Conservation (phyloP, 2,329 filamentous ascomycete species). For the Chaetomium strumarium region DNA sequence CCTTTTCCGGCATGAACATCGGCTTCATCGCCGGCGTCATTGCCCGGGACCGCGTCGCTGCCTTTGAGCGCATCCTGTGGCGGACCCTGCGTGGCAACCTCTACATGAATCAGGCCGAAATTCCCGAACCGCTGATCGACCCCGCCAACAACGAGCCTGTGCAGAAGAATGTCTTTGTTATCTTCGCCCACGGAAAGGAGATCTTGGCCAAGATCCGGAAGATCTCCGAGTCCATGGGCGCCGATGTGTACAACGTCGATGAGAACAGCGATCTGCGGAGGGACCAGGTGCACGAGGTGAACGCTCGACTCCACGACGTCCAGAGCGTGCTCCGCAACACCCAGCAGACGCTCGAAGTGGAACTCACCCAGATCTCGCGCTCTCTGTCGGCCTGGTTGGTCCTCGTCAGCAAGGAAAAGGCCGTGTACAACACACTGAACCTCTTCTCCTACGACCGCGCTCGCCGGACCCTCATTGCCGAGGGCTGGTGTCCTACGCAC, state of each 20-base stretch:
- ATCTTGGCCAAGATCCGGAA: slow-evolving; percentile 98
- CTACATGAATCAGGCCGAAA: slow-evolving; percentile 99
- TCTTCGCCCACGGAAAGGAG: slow-evolving; percentile 97
- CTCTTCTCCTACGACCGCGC: slow-evolving; percentile 95
- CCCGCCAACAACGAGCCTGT: slow-evolving; percentile 87
- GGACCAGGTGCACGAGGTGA: slow-evolving; percentile 96
- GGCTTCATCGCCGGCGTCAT: slow-evolving; percentile 98
- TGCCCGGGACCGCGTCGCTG: slow-evolving; percentile 81
- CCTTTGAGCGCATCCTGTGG: slow-evolving; percentile 97
- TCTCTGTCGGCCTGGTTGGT: slow-evolving; percentile 96
- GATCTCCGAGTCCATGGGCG: slow-evolving; percentile 95
- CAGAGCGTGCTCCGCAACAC: slow-evolving; percentile 92
- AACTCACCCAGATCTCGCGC: slow-evolving; percentile 88
- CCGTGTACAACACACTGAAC: slow-evolving; percentile 92
- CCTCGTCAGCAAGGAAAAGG: slow-evolving; percentile 96
- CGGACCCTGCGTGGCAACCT: slow-evolving; percentile 93
- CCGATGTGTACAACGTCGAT: slow-evolving; percentile 92
- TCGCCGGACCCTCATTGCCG: slow-evolving; percentile 91
- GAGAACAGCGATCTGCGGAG: slow-evolving; percentile 93
- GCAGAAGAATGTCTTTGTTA: slow-evolving; percentile 98
- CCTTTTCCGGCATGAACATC: slow-evolving; percentile 97
- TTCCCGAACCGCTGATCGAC: slow-evolving; percentile 86
- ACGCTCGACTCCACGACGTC: slow-evolving; percentile 84
- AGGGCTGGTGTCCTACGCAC: slow-evolving; percentile 95
- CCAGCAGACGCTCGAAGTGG: slow-evolving; percentile 85